A percentile compares a stretch with the other conserved stretches of the same genome.
These are phyloP conservation scores for Lactifluus piperatus DNA, from an alignment of 768 basidiomycete genomes.

Conservation along the genomic window DNA sequence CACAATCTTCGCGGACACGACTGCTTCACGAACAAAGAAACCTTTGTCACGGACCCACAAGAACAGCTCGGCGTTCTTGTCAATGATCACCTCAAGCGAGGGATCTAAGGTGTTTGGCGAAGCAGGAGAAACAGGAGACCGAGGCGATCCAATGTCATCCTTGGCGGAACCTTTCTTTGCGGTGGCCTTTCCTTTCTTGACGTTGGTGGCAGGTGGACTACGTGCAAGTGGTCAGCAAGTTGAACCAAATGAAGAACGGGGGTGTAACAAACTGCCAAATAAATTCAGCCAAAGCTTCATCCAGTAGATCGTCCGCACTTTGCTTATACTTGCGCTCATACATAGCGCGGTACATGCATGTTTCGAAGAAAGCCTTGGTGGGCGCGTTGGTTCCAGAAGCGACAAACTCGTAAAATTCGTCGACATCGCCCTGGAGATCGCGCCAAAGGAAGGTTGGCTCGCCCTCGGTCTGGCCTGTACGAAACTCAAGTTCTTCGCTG, in stretches of 20 bases:
- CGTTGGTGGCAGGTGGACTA: slow-evolving; percentile 12
- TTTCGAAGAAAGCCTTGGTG: slow-evolving; percentile 84
- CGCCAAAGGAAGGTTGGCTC: slow-evolving; percentile 86
- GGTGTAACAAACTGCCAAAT: slow-evolving; percentile 66
- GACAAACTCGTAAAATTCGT: slow-evolving; percentile 92
- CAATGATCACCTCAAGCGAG: slow-evolving; percentile 24
- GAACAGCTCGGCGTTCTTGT: slow-evolving; percentile 49
- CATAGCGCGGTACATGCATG: slow-evolving; percentile 92
- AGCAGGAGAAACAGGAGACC: slow-evolving; percentile 6
- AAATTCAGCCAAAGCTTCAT: slow-evolving; percentile 69
- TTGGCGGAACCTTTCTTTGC: slow-evolving; percentile 21
- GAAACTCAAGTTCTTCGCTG: slow-evolving; percentile 83
- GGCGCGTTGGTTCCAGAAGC: slow-evolving; percentile 63
- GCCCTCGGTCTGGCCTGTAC: slow-evolving; percentile 60
- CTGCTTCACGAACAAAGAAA: slow-evolving; percentile 44
- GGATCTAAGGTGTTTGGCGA: slow-evolving; percentile 13
- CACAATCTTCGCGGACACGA: slow-evolving; percentile 38
- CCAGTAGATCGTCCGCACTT: slow-evolving; percentile 58
- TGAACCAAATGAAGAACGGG: background rate
- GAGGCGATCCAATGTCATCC: background rate
- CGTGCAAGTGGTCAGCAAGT: background rate
- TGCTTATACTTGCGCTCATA: slow-evolving; percentile 85
- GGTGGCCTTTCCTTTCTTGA: slow-evolving; percentile 19
- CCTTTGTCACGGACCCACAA: slow-evolving; percentile 47
- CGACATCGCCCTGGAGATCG: slow-evolving; percentile 83